phyloP scores from a whole-genome alignment of 73 alveolate species.

The Paramecium tetraurelia region DNA sequence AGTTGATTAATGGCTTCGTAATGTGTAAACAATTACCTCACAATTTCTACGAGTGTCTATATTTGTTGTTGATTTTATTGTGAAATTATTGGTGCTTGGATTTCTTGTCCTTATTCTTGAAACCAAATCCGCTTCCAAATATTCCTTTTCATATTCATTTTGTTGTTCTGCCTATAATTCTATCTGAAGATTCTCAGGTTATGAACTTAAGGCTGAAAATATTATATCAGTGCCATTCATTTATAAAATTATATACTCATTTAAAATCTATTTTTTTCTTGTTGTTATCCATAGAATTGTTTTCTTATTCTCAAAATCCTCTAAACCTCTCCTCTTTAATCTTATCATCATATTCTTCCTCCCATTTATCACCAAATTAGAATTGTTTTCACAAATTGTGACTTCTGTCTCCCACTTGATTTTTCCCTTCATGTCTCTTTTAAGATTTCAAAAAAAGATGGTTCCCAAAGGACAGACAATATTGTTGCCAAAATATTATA shows the following conservation, averaged over 20 bases:
- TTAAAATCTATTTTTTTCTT: neutral
- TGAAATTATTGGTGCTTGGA: neutral
- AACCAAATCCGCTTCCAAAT: neutral
- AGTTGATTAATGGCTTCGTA: neutral
- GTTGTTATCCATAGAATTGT: neutral
- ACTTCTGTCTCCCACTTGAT: neutral
- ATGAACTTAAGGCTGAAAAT: neutral
- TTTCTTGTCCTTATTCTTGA: neutral
- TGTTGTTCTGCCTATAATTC: neutral
- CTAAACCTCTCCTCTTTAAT: neutral
- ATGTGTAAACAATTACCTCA: neutral
- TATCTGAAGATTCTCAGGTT: neutral
- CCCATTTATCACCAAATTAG: neutral
- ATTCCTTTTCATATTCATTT: constrained; percentile 20
- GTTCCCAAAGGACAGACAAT: neutral
- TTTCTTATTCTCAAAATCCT: neutral
- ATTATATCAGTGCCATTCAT: neutral
- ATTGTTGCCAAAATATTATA: neutral
- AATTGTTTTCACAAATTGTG: neutral
- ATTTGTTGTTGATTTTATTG: neutral
- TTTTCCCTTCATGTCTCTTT: neutral
- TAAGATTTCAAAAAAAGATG: neutral
- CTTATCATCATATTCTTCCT: neutral
- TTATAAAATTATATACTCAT: neutral
- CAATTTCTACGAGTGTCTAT: neutral